phyloP scores from a whole-genome alignment of 1,284 basidiomycete genomes.

The Agaricales sp. region DNA sequence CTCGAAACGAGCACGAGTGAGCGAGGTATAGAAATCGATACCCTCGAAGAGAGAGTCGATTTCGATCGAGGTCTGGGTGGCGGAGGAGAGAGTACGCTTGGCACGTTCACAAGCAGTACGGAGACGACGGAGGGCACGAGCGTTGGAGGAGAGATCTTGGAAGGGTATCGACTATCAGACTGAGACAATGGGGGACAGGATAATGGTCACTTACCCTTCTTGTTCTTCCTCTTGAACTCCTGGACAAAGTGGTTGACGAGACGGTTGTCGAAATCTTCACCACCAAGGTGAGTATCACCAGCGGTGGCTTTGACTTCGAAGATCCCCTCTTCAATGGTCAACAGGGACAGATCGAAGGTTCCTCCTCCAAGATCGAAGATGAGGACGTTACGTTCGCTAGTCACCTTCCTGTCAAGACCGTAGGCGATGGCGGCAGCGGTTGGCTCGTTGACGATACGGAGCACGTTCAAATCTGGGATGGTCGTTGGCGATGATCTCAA shows the following conservation, averaged over 20 bases:
- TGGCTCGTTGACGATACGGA: conserved; percentile 96
- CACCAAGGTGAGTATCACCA: conserved; percentile 98
- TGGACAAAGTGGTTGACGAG: conserved; percentile 97
- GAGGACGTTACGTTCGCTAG: conserved; percentile 85
- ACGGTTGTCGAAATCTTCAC: conserved; percentile 98
- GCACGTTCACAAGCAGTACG: conserved; percentile 98
- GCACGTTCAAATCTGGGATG: conserved; percentile 85
- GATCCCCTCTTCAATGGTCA: conserved; percentile 97
- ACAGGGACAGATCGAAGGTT: conserved; percentile 97
- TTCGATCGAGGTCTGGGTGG: conserved; percentile 94
- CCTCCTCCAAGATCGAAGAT: conserved; percentile 99
- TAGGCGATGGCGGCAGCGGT: conserved; percentile 94
- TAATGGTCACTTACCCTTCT: conserved; percentile 86
- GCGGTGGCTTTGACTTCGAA: conserved; percentile 99
- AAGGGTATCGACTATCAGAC: conserved; percentile 10
- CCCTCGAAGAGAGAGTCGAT: conserved; percentile 98
- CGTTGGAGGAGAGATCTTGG: conserved; percentile 78
- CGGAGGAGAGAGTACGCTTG: conserved; percentile 96
- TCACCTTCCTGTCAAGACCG: conserved; percentile 85
- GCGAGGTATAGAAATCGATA: conserved; percentile 96
- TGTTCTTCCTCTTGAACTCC: conserved; percentile 99
- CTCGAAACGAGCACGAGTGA: conserved; percentile 98
- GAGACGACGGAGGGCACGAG: conserved; percentile 94
- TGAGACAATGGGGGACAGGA: no score
- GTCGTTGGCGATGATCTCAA: conserved; percentile 73